These are phyloP conservation scores for Hygrophoropsis aurantiaca DNA, from an alignment of 768 basidiomycete genomes.

Conservation along the genomic window DNA sequence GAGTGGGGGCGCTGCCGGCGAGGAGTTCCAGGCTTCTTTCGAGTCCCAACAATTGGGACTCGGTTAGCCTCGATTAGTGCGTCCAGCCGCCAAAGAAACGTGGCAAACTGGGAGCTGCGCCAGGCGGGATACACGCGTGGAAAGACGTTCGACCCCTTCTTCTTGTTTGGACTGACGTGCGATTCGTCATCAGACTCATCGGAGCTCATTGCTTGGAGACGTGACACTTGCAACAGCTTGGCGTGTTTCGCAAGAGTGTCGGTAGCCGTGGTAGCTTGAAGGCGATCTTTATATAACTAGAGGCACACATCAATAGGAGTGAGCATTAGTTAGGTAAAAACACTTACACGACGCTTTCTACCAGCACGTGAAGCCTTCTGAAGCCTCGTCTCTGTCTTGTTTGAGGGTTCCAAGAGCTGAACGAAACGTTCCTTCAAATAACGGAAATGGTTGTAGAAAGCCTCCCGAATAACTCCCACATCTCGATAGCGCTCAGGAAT, in stretches of 20 bases:
- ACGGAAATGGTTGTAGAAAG: background rate
- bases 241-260: background rate
- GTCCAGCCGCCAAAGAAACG: background rate
- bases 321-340: too few relatives aligned
- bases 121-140: background rate
- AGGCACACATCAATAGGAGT: too few relatives aligned
- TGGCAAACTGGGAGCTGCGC: background rate
- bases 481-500: background rate
- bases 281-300: background rate
- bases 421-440: background rate
- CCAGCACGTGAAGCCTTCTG: background rate
- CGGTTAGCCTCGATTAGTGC: background rate
- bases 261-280: background rate
- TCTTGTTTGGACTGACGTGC: background rate
- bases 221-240: background rate
- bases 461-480: background rate
- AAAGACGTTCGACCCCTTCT: background rate
- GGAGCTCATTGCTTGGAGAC: slow-evolving; percentile 1
- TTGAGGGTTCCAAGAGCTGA: background rate
- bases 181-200: background rate
- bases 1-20: background rate
- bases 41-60: background rate
- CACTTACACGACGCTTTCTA: background rate
- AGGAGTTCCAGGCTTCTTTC: background rate
- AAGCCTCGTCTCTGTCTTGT: background rate